Evolutionary conservation across 202 grass and related monocot species (phyloP).

Genomic region (Bolboschoenoplectus hybrid): DNA sequence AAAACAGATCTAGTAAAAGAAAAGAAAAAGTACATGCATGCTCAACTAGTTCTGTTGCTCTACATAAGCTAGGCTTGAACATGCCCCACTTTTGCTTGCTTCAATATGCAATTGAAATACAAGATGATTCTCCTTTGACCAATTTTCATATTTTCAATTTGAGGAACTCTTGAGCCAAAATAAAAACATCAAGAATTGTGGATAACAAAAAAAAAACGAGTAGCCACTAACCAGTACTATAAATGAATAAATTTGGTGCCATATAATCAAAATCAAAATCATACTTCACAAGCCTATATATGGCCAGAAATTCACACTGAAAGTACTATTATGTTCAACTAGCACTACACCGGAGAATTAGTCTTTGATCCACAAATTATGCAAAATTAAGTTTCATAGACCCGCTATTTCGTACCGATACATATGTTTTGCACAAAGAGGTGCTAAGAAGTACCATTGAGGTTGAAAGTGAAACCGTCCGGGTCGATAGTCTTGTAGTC

Average conservation of each 20-base stretch:
- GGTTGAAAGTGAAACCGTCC: constrained; percentile 31
- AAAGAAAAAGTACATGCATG: background rate
- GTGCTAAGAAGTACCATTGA: constrained; percentile 48
- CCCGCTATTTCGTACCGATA: no score
- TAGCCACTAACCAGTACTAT: background rate
- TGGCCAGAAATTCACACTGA: no score
- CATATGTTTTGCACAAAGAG: no score
- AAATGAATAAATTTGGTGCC: background rate
- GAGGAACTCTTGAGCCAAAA: background rate
- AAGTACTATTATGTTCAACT: no score
- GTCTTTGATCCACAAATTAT: no score
- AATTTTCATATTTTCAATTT: background rate
- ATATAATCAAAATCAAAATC: background rate
- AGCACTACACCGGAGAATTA: no score
- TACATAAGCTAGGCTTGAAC: background rate
- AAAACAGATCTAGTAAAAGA: background rate
- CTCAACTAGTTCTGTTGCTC: background rate
- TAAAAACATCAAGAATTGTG: background rate
- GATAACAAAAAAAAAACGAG: background rate
- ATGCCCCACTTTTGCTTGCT: background rate
- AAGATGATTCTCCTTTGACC: background rate
- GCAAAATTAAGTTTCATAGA: no score
- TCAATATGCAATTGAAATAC: background rate
- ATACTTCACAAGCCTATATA: no score
- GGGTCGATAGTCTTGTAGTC: constrained; percentile 59